phyloP scores from a whole-genome alignment of 345 rosid genomes.

The Fremontodendron californicum region DNA sequence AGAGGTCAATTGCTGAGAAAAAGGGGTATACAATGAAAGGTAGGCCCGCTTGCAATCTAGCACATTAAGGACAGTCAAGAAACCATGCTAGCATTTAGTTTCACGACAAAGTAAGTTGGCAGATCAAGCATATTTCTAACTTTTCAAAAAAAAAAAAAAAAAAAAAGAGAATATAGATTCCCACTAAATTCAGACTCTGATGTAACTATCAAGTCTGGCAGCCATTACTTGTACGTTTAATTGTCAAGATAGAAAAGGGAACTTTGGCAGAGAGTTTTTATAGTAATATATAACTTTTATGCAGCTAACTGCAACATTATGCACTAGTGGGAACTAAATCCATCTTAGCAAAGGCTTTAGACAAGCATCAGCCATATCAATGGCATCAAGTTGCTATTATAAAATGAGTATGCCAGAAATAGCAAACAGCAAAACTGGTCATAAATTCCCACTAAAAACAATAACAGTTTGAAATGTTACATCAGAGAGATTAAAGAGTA shows the following conservation, averaged over 20 bases:
- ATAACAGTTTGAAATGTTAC: no score
- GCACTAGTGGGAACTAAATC: neutral
- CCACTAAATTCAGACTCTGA: neutral
- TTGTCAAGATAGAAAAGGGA: neutral
- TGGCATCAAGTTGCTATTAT: neutral
- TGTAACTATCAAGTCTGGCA: neutral
- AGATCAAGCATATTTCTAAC: conserved; percentile 2
- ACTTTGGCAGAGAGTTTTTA: neutral
- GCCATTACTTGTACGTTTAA: neutral
- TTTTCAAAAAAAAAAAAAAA: neutral
- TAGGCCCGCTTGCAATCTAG: conserved; percentile 60
- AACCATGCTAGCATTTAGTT: neutral
- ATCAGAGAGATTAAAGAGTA: conserved; percentile 2
- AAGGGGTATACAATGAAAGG: conserved; percentile 73
- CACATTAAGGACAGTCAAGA: conserved; percentile 25
- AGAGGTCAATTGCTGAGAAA: conserved; percentile 73
- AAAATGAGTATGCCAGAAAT: neutral
- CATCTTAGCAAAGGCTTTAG: neutral
- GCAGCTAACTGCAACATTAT: neutral
- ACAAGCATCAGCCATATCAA: neutral
- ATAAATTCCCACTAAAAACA: no score
- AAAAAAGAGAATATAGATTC: neutral
- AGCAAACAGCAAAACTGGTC: neutral
- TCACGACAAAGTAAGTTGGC: neutral
- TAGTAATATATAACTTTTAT: neutral